phyloP scores from a whole-genome alignment of 805 yeast genomes.

The Metschnikowia sp. region DNA sequence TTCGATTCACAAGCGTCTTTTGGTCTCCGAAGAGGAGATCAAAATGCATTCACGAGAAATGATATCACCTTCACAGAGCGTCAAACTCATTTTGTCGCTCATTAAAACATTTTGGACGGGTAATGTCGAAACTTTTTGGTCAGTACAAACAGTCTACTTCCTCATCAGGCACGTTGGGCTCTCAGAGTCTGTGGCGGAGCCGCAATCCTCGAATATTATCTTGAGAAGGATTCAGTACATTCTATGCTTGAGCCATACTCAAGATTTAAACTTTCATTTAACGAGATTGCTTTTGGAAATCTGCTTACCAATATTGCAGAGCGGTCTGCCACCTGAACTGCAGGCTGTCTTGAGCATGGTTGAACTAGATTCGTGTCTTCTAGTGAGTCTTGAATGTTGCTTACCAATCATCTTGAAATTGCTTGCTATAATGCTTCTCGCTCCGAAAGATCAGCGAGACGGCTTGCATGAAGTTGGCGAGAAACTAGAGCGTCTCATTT shows the following conservation, averaged over 20 bases:
- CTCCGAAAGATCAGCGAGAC: background rate
- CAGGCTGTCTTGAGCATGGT: slow-evolving; percentile 13
- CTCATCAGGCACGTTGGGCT: slow-evolving; percentile 27
- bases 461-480: background rate
- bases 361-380: slow-evolving; percentile 2
- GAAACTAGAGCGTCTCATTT: background rate
- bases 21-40: background rate
- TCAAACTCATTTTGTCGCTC: slow-evolving; percentile 24
- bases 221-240: slow-evolving; percentile 8
- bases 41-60: background rate
- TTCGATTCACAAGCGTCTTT: background rate
- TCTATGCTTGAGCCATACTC: slow-evolving; percentile 6
- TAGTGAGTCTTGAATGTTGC: background rate
- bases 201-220: background rate
- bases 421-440: slow-evolving; percentile 2
- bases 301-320: background rate
- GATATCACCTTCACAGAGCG: slow-evolving; percentile 20
- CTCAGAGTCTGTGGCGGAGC: background rate
- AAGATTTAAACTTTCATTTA: background rate
- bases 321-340: background rate
- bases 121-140: slow-evolving; percentile 30
- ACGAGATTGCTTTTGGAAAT: background rate
- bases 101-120: slow-evolving; percentile 20
- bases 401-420: slow-evolving; percentile 6
- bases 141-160: slow-evolving; percentile 31